Evolutionary conservation across 495 filamentous ascomycete species (phyloP).

Genomic region (Neurospora sp.): DNA sequence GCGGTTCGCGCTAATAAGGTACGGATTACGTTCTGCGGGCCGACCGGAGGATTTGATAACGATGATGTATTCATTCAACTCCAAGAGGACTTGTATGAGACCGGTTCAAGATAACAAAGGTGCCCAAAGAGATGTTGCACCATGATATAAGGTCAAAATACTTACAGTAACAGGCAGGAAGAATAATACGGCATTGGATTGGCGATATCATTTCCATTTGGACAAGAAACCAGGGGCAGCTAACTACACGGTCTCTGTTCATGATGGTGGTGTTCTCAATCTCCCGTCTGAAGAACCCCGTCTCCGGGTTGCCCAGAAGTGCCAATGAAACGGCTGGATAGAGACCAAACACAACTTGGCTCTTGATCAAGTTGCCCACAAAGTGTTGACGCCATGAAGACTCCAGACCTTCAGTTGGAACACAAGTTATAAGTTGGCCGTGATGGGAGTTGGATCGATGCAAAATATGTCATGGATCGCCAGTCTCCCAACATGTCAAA

Average conservation of each 20-base stretch:
- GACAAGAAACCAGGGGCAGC: neutral
- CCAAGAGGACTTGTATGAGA: neutral
- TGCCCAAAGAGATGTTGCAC: neutral
- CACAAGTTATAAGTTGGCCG: neutral
- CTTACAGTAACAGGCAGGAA: neutral
- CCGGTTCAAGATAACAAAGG: neutral
- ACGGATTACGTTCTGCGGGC: neutral
- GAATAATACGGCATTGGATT: neutral
- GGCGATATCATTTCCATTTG: neutral
- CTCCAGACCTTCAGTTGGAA: neutral
- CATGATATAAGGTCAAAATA: neutral
- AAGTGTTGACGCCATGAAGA: neutral
- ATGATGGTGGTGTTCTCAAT: neutral
- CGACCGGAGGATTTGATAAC: neutral
- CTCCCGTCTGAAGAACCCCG: neutral
- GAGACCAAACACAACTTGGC: neutral
- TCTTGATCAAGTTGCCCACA: too few species aligned
- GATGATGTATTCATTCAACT: neutral
- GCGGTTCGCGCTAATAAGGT: neutral
- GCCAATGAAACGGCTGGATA: neutral
- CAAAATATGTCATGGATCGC: neutral
- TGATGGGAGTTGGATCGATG: neutral
- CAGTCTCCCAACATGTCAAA: too few species aligned
- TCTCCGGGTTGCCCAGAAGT: neutral
- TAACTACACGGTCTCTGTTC: neutral